phyloP scores from a whole-genome alignment of 2,329 filamentous ascomycete species.

The Trichoderma sp. region DNA sequence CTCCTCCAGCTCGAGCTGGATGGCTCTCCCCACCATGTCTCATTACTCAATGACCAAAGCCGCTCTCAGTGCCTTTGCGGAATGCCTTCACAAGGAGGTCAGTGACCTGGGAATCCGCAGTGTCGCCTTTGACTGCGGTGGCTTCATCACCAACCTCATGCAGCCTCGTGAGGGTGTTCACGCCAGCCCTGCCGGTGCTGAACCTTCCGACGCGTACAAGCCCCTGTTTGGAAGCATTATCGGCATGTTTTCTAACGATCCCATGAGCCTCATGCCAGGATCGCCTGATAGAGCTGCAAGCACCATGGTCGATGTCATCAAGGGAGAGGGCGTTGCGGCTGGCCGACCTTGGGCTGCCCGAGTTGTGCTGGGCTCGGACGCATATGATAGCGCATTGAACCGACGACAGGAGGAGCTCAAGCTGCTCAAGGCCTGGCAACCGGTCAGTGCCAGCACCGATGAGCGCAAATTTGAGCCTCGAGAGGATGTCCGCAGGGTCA shows the following conservation, averaged over 20 bases:
- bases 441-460: conserved; percentile 35
- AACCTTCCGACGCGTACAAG: conserved; percentile 32
- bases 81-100: conserved; percentile 39
- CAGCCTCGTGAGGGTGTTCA: conserved; percentile 33
- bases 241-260: conserved; percentile 32
- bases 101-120: conserved; percentile 35
- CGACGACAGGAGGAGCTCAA: conserved; percentile 33
- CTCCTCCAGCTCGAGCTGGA: conserved; percentile 36
- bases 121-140: conserved; percentile 41
- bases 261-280: conserved; percentile 36
- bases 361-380: conserved; percentile 40
- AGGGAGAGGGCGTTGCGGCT: conserved; percentile 35
- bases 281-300: conserved; percentile 33
- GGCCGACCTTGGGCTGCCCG: conserved; percentile 35
- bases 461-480: conserved; percentile 8
- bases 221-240: conserved; percentile 32
- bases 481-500: conserved; percentile 9
- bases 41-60: conserved; percentile 40
- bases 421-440: conserved; percentile 34
- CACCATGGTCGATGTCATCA: conserved; percentile 37
- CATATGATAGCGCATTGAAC: conserved; percentile 33
- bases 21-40: conserved; percentile 37
- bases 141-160: conserved; percentile 37
- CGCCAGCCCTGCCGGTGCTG: conserved; percentile 22
- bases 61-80: conserved; percentile 36